These are phyloP conservation scores for Acanthamoeba healyi DNA, from an alignment of 208 protist genomes.

Conservation along the genomic window DNA sequence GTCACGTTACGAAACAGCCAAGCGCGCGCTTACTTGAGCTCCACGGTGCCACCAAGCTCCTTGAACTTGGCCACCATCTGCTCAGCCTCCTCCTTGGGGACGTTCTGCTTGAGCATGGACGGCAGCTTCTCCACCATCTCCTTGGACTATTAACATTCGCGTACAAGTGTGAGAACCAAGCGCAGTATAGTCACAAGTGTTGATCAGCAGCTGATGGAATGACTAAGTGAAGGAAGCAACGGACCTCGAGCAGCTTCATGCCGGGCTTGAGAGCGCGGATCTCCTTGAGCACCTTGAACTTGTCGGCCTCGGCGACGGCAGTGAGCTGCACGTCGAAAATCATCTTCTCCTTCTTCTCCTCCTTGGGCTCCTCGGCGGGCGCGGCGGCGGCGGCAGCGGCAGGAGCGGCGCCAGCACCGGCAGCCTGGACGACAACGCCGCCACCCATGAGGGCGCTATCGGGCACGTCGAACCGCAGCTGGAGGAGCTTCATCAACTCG, in stretches of 20 bases:
- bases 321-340: slow-evolving; percentile 55
- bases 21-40: slow-evolving; percentile 56
- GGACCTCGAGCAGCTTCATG: slow-evolving; percentile 76
- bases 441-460: slow-evolving; percentile 73
- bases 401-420: not conserved
- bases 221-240: not conserved
- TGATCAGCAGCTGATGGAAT: not conserved
- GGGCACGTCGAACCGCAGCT: slow-evolving; percentile 70
- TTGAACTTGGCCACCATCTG: slow-evolving; percentile 73
- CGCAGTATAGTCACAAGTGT: not conserved
- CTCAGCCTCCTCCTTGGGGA: slow-evolving; percentile 71
- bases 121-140: slow-evolving; percentile 78
- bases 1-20: not conserved
- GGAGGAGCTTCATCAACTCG: slow-evolving; percentile 68
- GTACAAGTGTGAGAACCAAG: too few relatives aligned
- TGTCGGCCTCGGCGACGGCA: slow-evolving; percentile 68
- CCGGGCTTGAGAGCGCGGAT: slow-evolving; percentile 66
- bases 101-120: slow-evolving; percentile 71
- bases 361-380: slow-evolving; percentile 8
- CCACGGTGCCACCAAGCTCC: slow-evolving; percentile 71
- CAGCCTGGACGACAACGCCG: slow-evolving; percentile 31
- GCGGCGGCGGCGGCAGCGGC: slow-evolving; percentile 2
- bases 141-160: slow-evolving; percentile 75
- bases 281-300: slow-evolving; percentile 78
- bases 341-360: slow-evolving; percentile 73